Base-by-base conservation (phyloP, 305 asterid species). In the Fraxinus albicans region DNA sequence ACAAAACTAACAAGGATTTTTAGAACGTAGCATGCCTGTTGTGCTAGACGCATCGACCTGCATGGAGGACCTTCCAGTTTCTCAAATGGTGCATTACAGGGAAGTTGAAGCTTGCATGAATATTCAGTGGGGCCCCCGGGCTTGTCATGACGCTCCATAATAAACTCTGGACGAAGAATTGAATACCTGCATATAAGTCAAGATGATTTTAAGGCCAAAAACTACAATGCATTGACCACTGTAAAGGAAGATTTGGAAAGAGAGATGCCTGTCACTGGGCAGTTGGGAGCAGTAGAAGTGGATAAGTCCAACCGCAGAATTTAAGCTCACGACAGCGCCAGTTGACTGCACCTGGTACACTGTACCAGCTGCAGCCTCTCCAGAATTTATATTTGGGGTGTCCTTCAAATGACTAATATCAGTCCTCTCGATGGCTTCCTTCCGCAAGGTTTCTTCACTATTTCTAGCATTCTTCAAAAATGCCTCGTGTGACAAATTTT, bases 241-340 rank as follows among this genome's bases (percentile, higher is more conserved):
- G 63, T 74, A 85, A 76, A 33, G 69, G 8, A 73, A n/a, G 77
- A 33, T 73, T 34, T 73, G 79, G 77, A 63, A 73, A 77, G 79
- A 86, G 86, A 82, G 85, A 80, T 63, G 92, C 99, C 99, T 95
- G 91, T 97, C 99, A 88, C 98, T 95, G 42, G 99, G 99, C 77
- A 97, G 89, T 85, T 97, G 99, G 77, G 99, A 97, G 89, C 99
- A 97, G 92, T 95, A 97, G 83, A 95, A 95, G 91, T 97, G 99
- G 88, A 97, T 86, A 78, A 97, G 94, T 77, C 99, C 99, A 84
- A 97, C 99, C 31, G 99, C 98, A 82, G 99, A 97, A 90, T 97
- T 97, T 89, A 95, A 92, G 92, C 99, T 95, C 92, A 97, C 99
- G 69, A 97, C 97, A 84, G 99, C 99, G 78, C 99, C 99, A 78